These are phyloP conservation scores for Mycosarcoma maydis DNA, from an alignment of 1,284 basidiomycete genomes.

Conservation along the genomic window DNA sequence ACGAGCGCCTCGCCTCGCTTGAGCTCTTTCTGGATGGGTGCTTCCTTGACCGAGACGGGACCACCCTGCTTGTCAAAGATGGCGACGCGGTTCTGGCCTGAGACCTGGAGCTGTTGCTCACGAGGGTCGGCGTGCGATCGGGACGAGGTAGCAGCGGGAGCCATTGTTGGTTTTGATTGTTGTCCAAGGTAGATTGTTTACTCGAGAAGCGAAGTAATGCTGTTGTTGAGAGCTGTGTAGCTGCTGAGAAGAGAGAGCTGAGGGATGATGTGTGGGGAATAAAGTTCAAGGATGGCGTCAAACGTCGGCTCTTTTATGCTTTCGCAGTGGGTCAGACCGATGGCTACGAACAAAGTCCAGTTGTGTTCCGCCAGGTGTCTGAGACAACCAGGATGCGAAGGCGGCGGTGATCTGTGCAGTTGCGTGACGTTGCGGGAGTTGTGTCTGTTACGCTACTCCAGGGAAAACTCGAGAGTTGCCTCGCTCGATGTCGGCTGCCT, in stretches of 20 bases:
- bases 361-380: not conserved
- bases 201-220: no score
- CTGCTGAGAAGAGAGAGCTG: not conserved
- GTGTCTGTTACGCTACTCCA: no score
- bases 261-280: not conserved
- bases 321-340: not conserved
- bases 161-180: conserved; percentile 18
- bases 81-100: conserved; percentile 45
- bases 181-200: no score
- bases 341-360: no score
- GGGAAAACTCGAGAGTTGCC: no score
- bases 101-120: conserved; percentile 49
- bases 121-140: conserved; percentile 38
- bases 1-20: conserved; percentile 82
- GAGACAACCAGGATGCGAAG: not conserved
- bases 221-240: no score
- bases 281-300: not conserved
- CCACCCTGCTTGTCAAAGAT: conserved; percentile 58
- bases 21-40: conserved; percentile 75
- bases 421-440: conserved; percentile 2
- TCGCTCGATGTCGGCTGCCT: no score
- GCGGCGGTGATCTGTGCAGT: conserved; percentile 1
- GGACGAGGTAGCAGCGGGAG: conserved; percentile 35
- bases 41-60: conserved; percentile 42
- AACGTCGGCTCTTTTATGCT: conserved; percentile 1